Evolutionary conservation across 371 early-diverging fungal genomes (phyloP).

Genomic region (Mucor circinelloides): DNA sequence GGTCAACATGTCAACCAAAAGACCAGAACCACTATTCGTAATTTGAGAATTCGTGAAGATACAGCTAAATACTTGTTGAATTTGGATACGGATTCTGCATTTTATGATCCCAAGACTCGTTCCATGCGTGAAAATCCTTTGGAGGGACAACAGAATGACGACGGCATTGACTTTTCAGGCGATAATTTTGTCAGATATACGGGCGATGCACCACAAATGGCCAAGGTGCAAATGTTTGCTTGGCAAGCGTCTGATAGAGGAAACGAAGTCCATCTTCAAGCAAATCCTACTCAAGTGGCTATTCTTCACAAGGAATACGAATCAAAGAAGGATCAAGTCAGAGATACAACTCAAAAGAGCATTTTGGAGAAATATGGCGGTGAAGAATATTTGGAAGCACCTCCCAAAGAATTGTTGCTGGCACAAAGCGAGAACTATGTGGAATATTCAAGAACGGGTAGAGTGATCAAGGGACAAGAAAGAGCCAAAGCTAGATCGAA

Average conservation of each 20-base stretch:
- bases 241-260: constrained; percentile 92
- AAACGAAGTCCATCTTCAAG: constrained; percentile 83
- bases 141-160: constrained; percentile 60
- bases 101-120: constrained; percentile 98
- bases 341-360: constrained; percentile 70
- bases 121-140: constrained; percentile 97
- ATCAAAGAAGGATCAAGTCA: constrained; percentile 78
- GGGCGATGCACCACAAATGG: constrained; percentile 82
- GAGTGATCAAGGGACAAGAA: constrained; percentile 86
- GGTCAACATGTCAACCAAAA: constrained; percentile 92
- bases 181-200: constrained; percentile 93
- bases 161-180: constrained; percentile 73
- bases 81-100: constrained; percentile 91
- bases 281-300: constrained; percentile 95
- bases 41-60: constrained; percentile 97
- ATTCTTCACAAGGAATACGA: constrained; percentile 85
- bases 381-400: constrained; percentile 88
- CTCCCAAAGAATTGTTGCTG: constrained; percentile 84
- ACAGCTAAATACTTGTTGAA: constrained; percentile 97
- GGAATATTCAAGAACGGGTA: constrained; percentile 94
- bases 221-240: constrained; percentile 86
- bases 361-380: constrained; percentile 94
- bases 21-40: constrained; percentile 92
- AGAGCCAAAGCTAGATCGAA: constrained; percentile 75
- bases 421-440: constrained; percentile 94